phyloP scores from a whole-genome alignment of 768 basidiomycete species.

The Lentinula guzmanii region DNA sequence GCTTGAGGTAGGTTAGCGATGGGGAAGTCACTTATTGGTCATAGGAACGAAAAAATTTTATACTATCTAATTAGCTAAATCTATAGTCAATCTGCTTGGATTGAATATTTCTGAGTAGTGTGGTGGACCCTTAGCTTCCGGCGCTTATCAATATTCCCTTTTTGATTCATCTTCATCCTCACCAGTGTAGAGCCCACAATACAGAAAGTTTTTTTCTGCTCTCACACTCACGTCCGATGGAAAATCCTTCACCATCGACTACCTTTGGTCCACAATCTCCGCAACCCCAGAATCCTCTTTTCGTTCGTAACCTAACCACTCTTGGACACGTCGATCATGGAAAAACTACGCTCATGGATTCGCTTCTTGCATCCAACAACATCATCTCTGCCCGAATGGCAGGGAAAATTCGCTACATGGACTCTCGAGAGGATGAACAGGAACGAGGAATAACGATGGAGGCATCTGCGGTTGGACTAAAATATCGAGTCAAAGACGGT shows the following conservation, averaged over 20 bases:
- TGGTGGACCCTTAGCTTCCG: too few species aligned
- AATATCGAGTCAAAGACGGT: constrained; percentile 71
- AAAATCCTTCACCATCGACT: neutral
- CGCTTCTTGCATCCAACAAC: constrained; percentile 92
- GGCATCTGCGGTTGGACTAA: constrained; percentile 87
- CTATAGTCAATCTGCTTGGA: too few species aligned
- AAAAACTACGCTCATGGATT: constrained; percentile 94
- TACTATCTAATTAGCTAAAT: too few species aligned
- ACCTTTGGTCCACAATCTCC: neutral
- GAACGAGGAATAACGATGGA: constrained; percentile 99
- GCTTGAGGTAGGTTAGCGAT: too few species aligned
- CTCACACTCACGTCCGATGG: neutral
- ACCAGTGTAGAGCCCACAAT: too few species aligned
- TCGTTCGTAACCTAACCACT: constrained; percentile 77
- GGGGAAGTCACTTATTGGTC: too few species aligned
- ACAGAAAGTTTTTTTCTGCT: too few species aligned
- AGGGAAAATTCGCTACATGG: constrained; percentile 93
- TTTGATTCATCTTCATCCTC: too few species aligned
- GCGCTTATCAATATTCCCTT: too few species aligned
- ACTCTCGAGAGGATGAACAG: constrained; percentile 95
- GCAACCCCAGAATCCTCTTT: constrained; percentile 28
- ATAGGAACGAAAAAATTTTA: too few species aligned
- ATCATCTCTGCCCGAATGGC: constrained; percentile 95
- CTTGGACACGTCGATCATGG: constrained; percentile 94
- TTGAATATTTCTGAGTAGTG: too few species aligned